Conservation (phyloP, 129 eudicot genomes). For the Chrysanthemum lavandulifolium region DNA sequence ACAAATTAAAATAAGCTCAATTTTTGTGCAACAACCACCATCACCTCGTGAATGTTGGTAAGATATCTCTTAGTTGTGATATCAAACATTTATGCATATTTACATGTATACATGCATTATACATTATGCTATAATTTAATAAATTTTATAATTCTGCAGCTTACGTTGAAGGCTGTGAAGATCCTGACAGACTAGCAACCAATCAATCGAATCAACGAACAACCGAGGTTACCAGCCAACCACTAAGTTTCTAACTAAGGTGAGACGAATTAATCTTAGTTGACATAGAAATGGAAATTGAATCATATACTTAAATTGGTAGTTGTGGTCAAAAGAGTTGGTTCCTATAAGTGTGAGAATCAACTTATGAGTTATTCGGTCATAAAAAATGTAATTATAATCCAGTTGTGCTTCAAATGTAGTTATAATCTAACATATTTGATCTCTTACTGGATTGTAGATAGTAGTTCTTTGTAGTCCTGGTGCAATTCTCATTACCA, state of each 20-base stretch:
- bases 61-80: slow-evolving; percentile 29
- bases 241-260: slow-evolving; percentile 1
- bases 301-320: slow-evolving; percentile 3
- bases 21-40: slow-evolving; percentile 81
- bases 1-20: background rate
- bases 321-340: no score
- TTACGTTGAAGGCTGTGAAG: slow-evolving; percentile 88
- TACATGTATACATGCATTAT: slow-evolving; percentile 5
- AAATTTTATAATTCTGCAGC: slow-evolving; percentile 43
- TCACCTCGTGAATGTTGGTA: slow-evolving; percentile 91
- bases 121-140: background rate
- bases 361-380: no score
- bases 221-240: slow-evolving; percentile 62
- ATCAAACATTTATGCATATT: slow-evolving; percentile 13
- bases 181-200: slow-evolving; percentile 67
- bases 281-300: slow-evolving; percentile 5
- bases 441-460: no score
- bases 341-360: no score
- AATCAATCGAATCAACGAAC: slow-evolving; percentile 32
- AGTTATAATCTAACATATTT: no score
- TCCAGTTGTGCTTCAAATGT: no score
- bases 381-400: no score
- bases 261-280: slow-evolving; percentile 13
- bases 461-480: no score
- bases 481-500: no score